Conservation (phyloP, 805 yeast species). For the Tanozyma kutaoensis region DNA sequence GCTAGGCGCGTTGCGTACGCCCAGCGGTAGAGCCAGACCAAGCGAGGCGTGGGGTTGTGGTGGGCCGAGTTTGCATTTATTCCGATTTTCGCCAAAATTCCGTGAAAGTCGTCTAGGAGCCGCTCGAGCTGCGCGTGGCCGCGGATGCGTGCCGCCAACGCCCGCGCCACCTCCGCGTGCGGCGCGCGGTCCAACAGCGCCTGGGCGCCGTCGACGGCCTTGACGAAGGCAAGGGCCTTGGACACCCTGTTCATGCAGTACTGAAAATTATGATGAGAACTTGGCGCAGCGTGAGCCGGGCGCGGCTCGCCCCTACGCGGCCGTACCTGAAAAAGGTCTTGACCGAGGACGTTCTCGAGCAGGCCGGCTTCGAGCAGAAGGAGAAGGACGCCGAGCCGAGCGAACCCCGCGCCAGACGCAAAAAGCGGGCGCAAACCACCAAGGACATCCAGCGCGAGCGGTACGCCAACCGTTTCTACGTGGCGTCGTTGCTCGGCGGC, state of each 20-base stretch:
- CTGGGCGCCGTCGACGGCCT: conserved; percentile 14
- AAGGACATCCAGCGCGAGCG: conserved; percentile 74
- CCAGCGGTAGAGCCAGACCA: conserved; percentile 7
- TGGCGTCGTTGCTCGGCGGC: conserved; percentile 40
- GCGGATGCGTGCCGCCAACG: conserved; percentile 11
- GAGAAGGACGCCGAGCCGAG: conserved; percentile 6
- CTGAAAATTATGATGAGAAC: too few relatives aligned
- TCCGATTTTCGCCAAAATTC: conserved; percentile 16
- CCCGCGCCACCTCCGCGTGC: conserved; percentile 8
- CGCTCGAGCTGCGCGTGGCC: conserved; percentile 15
- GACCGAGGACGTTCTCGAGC: conserved; percentile 68
- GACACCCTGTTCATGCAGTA: neutral
- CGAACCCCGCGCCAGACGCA: conserved; percentile 12
- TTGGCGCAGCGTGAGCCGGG: too few relatives aligned
- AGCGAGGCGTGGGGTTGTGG: conserved; percentile 1
- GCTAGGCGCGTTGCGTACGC: conserved; percentile 11
- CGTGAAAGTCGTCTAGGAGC: conserved; percentile 17
- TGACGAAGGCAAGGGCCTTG: conserved; percentile 13
- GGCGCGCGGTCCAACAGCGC: conserved; percentile 9
- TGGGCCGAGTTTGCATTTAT: conserved; percentile 8
- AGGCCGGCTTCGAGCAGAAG: conserved; percentile 62
- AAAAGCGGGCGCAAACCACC: conserved; percentile 38
- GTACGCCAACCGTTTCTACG: conserved; percentile 63
- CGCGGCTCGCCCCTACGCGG: too few relatives aligned
- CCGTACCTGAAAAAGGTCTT: too few relatives aligned